These are phyloP conservation scores for Terfezia boudieri DNA, from an alignment of 495 filamentous ascomycete species.

Conservation along the genomic window DNA sequence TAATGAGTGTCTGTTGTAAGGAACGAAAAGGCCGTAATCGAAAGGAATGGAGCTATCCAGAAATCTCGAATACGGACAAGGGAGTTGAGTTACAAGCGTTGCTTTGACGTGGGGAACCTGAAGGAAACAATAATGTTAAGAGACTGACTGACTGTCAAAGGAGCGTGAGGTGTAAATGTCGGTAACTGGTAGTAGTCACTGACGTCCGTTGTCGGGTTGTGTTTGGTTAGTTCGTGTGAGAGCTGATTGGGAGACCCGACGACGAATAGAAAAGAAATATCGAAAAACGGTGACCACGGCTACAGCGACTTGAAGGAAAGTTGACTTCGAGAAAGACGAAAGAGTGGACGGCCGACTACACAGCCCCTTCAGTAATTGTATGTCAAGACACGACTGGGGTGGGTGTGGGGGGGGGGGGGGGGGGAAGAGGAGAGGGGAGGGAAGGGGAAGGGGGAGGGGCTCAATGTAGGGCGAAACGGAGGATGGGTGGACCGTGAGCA, in stretches of 20 bases:
- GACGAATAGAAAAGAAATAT: background rate
- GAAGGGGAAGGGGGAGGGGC: background rate
- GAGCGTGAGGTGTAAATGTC: too few relatives aligned
- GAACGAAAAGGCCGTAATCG: too few relatives aligned
- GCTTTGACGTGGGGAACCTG: too few relatives aligned
- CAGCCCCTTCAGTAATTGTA: background rate
- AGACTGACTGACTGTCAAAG: too few relatives aligned
- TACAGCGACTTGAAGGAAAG: background rate
- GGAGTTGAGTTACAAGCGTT: too few relatives aligned
- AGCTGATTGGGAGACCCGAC: background rate
- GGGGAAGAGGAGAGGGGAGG: too few relatives aligned
- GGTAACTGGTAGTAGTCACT: too few relatives aligned
- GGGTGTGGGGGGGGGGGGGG: background rate
- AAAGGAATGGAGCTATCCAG: too few relatives aligned
- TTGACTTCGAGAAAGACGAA: background rate
- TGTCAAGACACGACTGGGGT: background rate
- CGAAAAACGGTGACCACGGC: background rate
- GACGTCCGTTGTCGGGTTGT: background rate
- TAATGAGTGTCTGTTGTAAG: too few relatives aligned
- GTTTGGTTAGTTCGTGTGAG: background rate
- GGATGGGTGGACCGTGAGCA: background rate
- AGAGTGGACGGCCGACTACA: background rate
- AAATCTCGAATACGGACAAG: too few relatives aligned
- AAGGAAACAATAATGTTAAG: too few relatives aligned
- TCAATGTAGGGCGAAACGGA: background rate